Percentiles rank a stretch among this genome's conserved stretches.
phyloP scores from a whole-genome alignment of 2,329 filamentous ascomycete species.

The Daldinia sp. region DNA sequence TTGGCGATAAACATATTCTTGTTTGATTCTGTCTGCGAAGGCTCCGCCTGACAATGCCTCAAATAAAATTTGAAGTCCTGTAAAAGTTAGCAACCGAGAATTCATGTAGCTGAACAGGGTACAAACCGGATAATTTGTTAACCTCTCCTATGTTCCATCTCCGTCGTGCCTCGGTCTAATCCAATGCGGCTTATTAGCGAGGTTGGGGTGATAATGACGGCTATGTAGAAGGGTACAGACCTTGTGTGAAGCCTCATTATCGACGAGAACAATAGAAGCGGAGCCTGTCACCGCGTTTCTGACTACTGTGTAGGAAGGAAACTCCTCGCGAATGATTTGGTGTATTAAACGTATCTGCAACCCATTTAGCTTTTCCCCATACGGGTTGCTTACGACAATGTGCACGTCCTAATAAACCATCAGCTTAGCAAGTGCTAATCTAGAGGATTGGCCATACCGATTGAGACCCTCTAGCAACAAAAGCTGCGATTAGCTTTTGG shows the following conservation, averaged over 20 bases:
- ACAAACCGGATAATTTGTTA: constrained; percentile 23
- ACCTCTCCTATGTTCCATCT: constrained; percentile 5
- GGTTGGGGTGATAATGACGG: neutral
- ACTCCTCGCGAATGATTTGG: constrained; percentile 46
- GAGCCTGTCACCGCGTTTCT: constrained; percentile 32
- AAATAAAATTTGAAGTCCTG: constrained; percentile 51
- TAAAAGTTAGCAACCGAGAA: constrained; percentile 8
- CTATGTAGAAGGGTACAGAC: constrained; percentile 13
- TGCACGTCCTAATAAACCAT: constrained; percentile 10
- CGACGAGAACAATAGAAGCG: constrained; percentile 23
- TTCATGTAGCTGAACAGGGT: neutral
- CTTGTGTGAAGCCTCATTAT: neutral
- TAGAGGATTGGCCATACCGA: neutral
- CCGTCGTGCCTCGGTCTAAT: constrained; percentile 9
- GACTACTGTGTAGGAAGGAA: constrained; percentile 33
- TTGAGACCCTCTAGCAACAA: constrained; percentile 4
- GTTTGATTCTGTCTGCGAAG: constrained; percentile 44
- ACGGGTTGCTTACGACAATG: constrained; percentile 42
- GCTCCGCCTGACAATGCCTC: constrained; percentile 51
- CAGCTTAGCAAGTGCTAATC: constrained; percentile 9
- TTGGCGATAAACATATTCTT: constrained; percentile 21
- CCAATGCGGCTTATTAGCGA: constrained; percentile 3
- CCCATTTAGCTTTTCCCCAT: constrained; percentile 44
- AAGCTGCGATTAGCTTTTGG: neutral
- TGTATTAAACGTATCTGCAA: constrained; percentile 49